Evolutionary conservation across 2,329 filamentous ascomycete genomes (phyloP), one percentile per base, ranked within the genome.

Genomic region (Gnomoniopsis smithogilvyi): DNA sequence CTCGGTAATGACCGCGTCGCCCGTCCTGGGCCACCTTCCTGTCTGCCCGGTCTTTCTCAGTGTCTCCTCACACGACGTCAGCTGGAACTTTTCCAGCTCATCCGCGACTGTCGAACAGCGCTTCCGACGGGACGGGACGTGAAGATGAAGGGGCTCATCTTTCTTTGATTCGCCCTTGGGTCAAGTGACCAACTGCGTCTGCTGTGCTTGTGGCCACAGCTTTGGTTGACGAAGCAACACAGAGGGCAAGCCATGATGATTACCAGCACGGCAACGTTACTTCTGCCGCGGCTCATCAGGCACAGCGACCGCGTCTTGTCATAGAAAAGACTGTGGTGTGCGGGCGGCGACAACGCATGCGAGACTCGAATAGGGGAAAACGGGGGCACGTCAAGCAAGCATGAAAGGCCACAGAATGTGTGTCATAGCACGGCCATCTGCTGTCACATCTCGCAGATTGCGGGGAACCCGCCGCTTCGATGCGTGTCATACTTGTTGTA

Each of bases 181-280:
- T 58, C 58, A 50, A 60, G 54, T 58, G 54, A 53, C 50, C 34
- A 11, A n/a, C 4, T 26, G 1, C 21, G 45, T 17, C 47, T 11
- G 46, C 54, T 54, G 45, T 50, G 8, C 21, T 14, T 17, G 36
- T 36, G 30, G 12, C 24, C 15, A n/a, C 34, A 8, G 19, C 24
- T 19, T 7, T 41, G 36, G 36, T 8, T 41, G 36, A 41, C 36
- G 36, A 3, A 41, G 6, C 2, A 15, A 6, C 36, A 41, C 36
- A 12, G 36, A 10, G 36, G 26, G 8, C 36, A 12, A 12, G 17
- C 15, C 36, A 12, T 41, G 36, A 12, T 12, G 12, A 41, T 6
- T 6, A n/a, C 7, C 7, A 41, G 26, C 4, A 30, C 26, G 26
- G 8, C 26, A 30, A 30, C 17, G 36, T 41, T 41, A 12, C 36